Evolutionary conservation across 2,329 filamentous ascomycete genomes (phyloP).

Genomic region (Fusarium mundagurra): DNA sequence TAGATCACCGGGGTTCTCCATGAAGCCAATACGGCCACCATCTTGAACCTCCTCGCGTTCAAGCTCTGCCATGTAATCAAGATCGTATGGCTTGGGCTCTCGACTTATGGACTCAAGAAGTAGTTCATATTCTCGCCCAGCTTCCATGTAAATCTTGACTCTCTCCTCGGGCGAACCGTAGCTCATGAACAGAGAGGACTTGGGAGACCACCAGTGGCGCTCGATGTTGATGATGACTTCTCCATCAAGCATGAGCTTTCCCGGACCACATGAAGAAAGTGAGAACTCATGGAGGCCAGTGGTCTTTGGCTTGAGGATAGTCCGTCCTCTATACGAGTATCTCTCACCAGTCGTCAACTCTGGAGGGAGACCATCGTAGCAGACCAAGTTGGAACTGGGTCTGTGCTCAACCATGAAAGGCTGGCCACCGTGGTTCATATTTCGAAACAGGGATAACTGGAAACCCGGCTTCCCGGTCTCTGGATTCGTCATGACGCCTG

Average conservation of each 20-base stretch:
- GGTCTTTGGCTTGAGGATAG: constrained; percentile 16
- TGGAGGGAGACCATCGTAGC: constrained; percentile 23
- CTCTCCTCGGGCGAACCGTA: constrained; percentile 24
- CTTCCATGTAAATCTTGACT: constrained; percentile 21
- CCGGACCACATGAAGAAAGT: constrained; percentile 14
- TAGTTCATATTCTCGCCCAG: constrained; percentile 8
- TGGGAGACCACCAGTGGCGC: constrained; percentile 30
- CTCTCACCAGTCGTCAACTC: constrained; percentile 27
- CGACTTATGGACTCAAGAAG: constrained; percentile 21
- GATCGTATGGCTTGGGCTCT: constrained; percentile 24
- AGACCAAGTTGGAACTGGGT: constrained; percentile 27
- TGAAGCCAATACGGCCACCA: constrained; percentile 23
- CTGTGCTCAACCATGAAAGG: constrained; percentile 26
- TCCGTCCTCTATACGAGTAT: constrained; percentile 21
- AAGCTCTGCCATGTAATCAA: constrained; percentile 16
- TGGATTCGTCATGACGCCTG: constrained; percentile 18
- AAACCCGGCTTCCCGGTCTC: constrained; percentile 15
- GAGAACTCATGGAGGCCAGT: constrained; percentile 20
- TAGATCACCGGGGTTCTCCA: constrained; percentile 24
- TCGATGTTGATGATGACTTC: constrained; percentile 22
- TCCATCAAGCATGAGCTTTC: constrained; percentile 17
- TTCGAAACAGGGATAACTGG: constrained; percentile 8
- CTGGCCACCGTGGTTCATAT: constrained; percentile 15
- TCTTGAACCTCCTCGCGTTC: constrained; percentile 29
- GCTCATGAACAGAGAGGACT: constrained; percentile 28